Evolutionary conservation across 352 stramenopile species (phyloP), one percentile per base, ranked within the genome.

Genomic region (Phytopythium cucurbitacearum): DNA sequence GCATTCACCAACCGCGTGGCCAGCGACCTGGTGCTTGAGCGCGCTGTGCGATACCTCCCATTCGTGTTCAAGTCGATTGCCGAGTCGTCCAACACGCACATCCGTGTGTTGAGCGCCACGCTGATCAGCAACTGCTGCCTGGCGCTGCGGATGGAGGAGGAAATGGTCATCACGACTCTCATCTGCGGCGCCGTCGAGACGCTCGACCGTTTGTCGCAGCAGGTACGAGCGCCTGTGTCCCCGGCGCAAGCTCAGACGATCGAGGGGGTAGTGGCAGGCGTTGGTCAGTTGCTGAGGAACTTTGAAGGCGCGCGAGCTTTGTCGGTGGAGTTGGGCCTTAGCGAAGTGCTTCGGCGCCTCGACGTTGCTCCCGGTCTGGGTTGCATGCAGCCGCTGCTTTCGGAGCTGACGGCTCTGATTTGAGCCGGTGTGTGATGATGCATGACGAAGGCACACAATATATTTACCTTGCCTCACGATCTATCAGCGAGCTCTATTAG

Each of bases 101-200:
- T 74, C 50, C 69, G 78, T 21, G 61, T 87, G 21, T 53, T 93
- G 13, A 76, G 77, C 21, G 72, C 77, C 34, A 71, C 71, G 42
- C 59, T 91, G 28, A 71, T 93, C 36, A 72, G 75, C 62, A 93
- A 93, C 53, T 88, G 79, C 62, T 89, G 73, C 47, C 61, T 86
- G 40, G 71, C 77, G 13, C 69, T 89, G 44, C 59, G 78, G 40
- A 69, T 85, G 8, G 82, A 83, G 36, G 78, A 93, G 44, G 78
- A 90, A 35, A 60, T 85, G 11, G 65, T 89, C 36, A 69, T 91
- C 52, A 89, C 77, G 32, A 85, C 73, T 12, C 66, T 93, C 16
- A 65, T 93, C 21, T 88, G 77, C 33, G 82, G 82, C 7, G 78
- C 69, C 5, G 65, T 83, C 7, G 82, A 93, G 53, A 82, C 76